phyloP scores from a whole-genome alignment of 805 yeast species.

The Metschnikowia sp. region DNA sequence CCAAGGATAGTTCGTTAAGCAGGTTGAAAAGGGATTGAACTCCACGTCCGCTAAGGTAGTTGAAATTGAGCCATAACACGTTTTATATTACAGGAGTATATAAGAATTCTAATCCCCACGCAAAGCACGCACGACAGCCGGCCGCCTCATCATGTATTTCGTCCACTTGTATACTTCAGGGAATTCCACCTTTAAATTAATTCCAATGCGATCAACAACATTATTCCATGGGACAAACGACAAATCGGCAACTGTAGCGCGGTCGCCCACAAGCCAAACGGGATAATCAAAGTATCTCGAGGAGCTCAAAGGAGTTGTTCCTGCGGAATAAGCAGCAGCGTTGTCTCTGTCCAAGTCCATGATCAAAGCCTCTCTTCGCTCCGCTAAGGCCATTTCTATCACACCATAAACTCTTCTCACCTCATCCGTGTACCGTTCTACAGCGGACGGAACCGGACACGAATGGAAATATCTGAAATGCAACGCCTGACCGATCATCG shows the following conservation, averaged over 20 bases:
- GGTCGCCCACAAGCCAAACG: slow-evolving; percentile 91
- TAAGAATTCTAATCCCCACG: slow-evolving; percentile 51
- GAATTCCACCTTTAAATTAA: slow-evolving; percentile 79
- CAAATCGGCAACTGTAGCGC: slow-evolving; percentile 78
- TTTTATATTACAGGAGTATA: not conserved
- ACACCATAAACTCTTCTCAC: slow-evolving; percentile 92
- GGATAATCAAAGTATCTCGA: slow-evolving; percentile 88
- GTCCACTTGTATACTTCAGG: slow-evolving; percentile 98
- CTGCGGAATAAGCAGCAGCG: slow-evolving; percentile 82
- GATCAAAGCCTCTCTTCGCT: slow-evolving; percentile 81
- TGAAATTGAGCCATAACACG: not conserved
- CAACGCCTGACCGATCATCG: slow-evolving; percentile 97
- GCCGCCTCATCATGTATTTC: slow-evolving; percentile 90
- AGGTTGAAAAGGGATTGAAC: too few species aligned
- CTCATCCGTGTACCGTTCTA: slow-evolving; percentile 87
- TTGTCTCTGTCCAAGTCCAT: slow-evolving; percentile 87
- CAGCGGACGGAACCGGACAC: slow-evolving; percentile 80
- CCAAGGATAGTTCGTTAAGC: too few species aligned
- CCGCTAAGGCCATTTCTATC: slow-evolving; percentile 91
- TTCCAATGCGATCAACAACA: slow-evolving; percentile 89
- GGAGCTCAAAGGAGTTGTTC: slow-evolving; percentile 82
- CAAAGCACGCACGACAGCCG: slow-evolving; percentile 83
- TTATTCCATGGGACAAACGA: slow-evolving; percentile 97
- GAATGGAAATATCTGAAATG: slow-evolving; percentile 92
- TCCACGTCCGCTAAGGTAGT: too few species aligned